These are phyloP conservation scores for Barnettozyma wickerhamii DNA, from an alignment of 805 yeast genomes.

Conservation along the genomic window DNA sequence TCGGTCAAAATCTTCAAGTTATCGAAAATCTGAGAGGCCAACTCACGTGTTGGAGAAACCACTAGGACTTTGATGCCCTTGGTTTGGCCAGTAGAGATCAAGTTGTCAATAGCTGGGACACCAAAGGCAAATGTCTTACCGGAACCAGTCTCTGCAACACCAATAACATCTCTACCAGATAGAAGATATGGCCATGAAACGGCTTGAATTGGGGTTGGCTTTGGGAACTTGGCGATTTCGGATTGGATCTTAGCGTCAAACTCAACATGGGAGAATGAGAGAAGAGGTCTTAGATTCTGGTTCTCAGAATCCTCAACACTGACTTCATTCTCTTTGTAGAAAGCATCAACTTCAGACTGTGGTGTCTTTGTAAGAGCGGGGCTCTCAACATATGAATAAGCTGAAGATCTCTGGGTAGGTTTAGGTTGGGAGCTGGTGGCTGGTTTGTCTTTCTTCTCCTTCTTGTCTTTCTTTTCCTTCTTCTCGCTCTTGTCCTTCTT, in stretches of 20 bases:
- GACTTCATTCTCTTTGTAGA: conserved; percentile 68
- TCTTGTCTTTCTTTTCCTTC: conserved; percentile 21
- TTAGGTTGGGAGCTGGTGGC: neutral
- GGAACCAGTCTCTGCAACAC: conserved; percentile 98
- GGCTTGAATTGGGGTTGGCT: conserved; percentile 95
- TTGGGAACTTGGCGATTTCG: conserved; percentile 69
- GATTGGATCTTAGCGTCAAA: conserved; percentile 52
- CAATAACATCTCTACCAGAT: conserved; percentile 79
- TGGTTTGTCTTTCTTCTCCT: conserved; percentile 27
- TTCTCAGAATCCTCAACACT: conserved; percentile 65
- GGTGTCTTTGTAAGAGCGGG: conserved; percentile 37
- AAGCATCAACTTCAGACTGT: conserved; percentile 55
- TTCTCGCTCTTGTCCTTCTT: conserved; percentile 20
- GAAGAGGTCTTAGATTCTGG: conserved; percentile 57
- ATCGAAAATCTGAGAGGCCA: conserved; percentile 91
- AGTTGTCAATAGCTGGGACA: conserved; percentile 86
- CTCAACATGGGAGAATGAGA: conserved; percentile 60
- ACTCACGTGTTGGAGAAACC: conserved; percentile 95
- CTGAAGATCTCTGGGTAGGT: no score
- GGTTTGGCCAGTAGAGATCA: conserved; percentile 32
- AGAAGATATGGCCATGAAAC: conserved; percentile 91
- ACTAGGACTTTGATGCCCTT: conserved; percentile 70
- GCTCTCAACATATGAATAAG: conserved; percentile 33
- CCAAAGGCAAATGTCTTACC: conserved; percentile 98
- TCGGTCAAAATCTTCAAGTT: conserved; percentile 64